These are phyloP conservation scores for Dimocarpus longan DNA, from an alignment of 345 rosid genomes.

Conservation along the genomic window DNA sequence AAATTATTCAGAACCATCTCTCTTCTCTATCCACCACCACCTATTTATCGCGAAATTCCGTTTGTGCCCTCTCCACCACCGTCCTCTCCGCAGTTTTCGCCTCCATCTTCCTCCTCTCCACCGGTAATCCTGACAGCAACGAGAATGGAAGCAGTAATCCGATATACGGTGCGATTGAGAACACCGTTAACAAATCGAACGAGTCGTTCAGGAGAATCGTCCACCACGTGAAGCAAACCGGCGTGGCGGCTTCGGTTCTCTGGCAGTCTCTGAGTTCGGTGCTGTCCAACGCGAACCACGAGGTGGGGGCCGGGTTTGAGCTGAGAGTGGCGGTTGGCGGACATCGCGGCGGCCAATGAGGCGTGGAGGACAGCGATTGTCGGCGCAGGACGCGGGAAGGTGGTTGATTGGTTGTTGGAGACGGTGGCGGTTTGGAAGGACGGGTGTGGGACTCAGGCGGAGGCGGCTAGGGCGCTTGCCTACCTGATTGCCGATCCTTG, in stretches of 20 bases:
- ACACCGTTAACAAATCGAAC: conserved; percentile 48
- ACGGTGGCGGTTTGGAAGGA: conserved; percentile 63
- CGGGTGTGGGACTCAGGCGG: conserved; percentile 79
- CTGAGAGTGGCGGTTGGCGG: conserved; percentile 89
- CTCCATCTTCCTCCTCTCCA: conserved; percentile 41
- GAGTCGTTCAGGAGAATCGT: conserved; percentile 65
- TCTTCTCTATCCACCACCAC: conserved; percentile 26
- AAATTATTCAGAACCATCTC: conserved; percentile 18
- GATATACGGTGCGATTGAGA: conserved; percentile 47
- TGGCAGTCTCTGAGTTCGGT: conserved; percentile 95
- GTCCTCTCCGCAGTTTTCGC: conserved; percentile 53
- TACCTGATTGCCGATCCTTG: conserved; percentile 84
- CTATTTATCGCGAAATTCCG: conserved; percentile 42
- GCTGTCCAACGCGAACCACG: conserved; percentile 90
- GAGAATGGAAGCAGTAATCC: conserved; percentile 17
- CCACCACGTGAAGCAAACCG: conserved; percentile 68
- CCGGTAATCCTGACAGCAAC: conserved; percentile 13
- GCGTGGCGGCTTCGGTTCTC: conserved; percentile 76
- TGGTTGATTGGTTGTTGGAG: conserved; percentile 95
- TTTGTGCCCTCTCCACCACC: conserved; percentile 60
- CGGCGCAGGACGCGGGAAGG: conserved; percentile 82
- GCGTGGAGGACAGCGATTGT: conserved; percentile 82
- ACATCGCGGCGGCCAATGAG: conserved; percentile 81
- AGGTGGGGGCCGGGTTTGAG: conserved; percentile 89
- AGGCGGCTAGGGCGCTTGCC: conserved; percentile 91